Percentiles rank a stretch among this genome's conserved stretches.
Conservation (phyloP, 305 asterid genomes). For the Stenogyne calaminthoides region DNA sequence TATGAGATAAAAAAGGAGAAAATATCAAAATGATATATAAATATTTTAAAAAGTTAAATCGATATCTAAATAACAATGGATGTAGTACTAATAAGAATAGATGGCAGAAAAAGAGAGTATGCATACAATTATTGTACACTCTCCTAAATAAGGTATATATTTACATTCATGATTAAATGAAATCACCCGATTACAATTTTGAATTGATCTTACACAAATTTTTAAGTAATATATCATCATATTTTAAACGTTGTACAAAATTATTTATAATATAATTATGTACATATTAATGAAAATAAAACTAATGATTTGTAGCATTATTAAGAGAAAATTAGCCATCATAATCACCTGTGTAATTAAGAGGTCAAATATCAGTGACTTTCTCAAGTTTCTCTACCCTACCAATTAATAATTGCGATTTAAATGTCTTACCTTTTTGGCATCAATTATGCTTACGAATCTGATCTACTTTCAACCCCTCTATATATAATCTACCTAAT, state of each 20-base stretch:
- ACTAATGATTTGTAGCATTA: constrained; percentile 3
- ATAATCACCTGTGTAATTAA: constrained; percentile 32
- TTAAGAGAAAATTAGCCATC: constrained; percentile 33
- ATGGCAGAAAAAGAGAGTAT: background rate
- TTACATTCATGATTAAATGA: background rate
- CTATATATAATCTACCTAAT: constrained; percentile 18
- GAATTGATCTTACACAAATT: background rate
- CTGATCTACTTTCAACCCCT: constrained; percentile 31
- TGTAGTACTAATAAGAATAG: too few relatives aligned
- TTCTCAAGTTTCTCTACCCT: constrained; percentile 37
- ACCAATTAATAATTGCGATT: constrained; percentile 48
- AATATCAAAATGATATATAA: too few relatives aligned
- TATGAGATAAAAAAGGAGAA: too few relatives aligned
- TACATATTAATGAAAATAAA: background rate
- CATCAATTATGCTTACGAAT: constrained; percentile 44
- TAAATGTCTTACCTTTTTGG: constrained; percentile 44
- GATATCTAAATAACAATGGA: too few relatives aligned
- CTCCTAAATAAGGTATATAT: background rate
- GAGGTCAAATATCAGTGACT: constrained; percentile 54
- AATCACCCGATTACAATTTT: background rate
- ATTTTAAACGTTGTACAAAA: background rate
- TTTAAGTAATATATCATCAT: background rate
- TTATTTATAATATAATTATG: background rate
- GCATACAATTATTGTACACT: background rate
- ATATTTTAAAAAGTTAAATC: too few relatives aligned